Conservation (phyloP, 345 rosid genomes). For the Brassica cretica region DNA sequence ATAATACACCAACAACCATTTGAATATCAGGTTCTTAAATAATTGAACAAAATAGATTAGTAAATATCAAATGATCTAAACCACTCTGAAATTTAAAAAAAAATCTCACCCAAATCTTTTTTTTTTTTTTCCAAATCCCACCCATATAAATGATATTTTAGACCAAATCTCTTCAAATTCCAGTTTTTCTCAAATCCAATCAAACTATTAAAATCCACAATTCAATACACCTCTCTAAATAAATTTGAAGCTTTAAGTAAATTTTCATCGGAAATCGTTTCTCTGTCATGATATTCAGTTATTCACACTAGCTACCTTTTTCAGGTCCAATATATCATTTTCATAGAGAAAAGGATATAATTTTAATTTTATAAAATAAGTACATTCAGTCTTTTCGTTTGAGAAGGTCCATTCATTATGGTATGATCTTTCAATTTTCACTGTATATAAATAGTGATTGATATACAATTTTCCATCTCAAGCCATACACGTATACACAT, state of each 20-base stretch:
- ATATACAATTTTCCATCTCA: conserved; percentile 16
- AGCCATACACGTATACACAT: conserved; percentile 27
- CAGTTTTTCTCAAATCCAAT: no score
- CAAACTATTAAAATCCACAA: no score
- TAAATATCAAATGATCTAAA: no score
- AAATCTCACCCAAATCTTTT: no score
- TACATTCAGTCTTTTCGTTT: conserved; percentile 36
- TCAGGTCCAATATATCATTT: conserved; percentile 25
- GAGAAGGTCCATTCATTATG: conserved; percentile 34
- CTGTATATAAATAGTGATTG: conserved; percentile 15
- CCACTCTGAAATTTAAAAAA: no score
- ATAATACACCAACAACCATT: no score
- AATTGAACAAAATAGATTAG: no score
- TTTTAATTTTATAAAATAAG: conserved; percentile 8
- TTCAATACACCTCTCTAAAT: neutral
- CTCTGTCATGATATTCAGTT: conserved; percentile 29
- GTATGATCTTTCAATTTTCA: conserved; percentile 29
- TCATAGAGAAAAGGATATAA: conserved; percentile 11
- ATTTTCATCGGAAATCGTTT: conserved; percentile 17
- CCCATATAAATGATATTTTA: no score
- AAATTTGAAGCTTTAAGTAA: conserved; percentile 1
- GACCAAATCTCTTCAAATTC: no score
- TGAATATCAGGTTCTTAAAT: no score
- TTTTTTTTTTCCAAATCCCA: no score
- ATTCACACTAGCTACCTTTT: conserved; percentile 4